Evolutionary conservation across 176 grass and related monocot genomes (phyloP).

Genomic region (Aegilops longissima): DNA sequence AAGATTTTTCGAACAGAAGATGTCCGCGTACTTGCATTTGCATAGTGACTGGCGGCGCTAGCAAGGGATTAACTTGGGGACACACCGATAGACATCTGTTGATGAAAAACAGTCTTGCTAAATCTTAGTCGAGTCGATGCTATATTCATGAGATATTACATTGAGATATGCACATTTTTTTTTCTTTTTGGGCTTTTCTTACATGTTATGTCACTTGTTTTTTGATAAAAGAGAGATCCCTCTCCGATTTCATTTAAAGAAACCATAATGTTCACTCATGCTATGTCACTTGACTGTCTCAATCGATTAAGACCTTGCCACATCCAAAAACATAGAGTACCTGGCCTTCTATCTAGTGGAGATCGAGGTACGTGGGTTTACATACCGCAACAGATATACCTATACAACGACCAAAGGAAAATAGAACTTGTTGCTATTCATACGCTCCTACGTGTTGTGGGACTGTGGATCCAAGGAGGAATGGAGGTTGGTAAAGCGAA

Average conservation of each 20-base stretch:
- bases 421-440: not conserved
- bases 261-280: no score
- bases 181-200: no score
- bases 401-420: not conserved
- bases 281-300: no score
- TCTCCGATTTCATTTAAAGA: no score
- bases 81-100: not conserved
- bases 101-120: not conserved
- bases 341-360: not conserved
- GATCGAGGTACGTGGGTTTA: conserved; percentile 1
- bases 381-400: conserved; percentile 2
- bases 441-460: conserved; percentile 3
- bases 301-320: no score
- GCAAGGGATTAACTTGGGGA: conserved; percentile 20
- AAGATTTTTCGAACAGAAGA: not conserved
- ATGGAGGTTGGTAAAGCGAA: conserved; percentile 54
- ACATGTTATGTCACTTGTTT: no score
- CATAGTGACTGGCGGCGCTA: not conserved
- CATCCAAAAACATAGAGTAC: not conserved
- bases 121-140: no score
- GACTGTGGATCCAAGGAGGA: not conserved
- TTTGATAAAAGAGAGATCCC: no score
- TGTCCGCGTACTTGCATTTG: not conserved
- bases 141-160: no score
- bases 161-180: no score